phyloP scores from a whole-genome alignment of 805 yeast genomes.

The Jamesozyma jinghongensis region DNA sequence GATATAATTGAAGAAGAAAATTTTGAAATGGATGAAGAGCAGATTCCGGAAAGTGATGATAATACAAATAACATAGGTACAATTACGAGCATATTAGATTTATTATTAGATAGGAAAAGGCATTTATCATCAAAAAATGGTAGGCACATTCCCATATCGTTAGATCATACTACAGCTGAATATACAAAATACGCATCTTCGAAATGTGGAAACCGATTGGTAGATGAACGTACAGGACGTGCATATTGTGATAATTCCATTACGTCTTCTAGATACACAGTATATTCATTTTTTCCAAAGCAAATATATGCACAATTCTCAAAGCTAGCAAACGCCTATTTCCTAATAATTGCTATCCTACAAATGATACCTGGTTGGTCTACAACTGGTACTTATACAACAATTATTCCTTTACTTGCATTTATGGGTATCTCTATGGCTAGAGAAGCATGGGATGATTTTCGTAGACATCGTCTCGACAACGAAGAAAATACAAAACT shows the following conservation, averaged over 20 bases:
- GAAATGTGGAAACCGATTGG: constrained; percentile 26
- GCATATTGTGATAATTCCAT: constrained; percentile 62
- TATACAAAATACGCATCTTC: constrained; percentile 12
- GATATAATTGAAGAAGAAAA: not conserved
- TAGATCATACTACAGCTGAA: constrained; percentile 31
- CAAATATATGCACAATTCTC: constrained; percentile 88
- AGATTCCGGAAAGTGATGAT: not conserved
- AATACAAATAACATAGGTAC: constrained; percentile 3
- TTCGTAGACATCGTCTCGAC: constrained; percentile 77
- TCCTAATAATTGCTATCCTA: constrained; percentile 78
- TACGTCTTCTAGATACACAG: constrained; percentile 79
- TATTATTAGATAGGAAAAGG: constrained; percentile 38
- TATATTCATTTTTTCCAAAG: constrained; percentile 75
- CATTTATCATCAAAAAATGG: constrained; percentile 57
- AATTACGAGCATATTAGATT: constrained; percentile 12
- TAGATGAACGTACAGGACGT: constrained; percentile 57
- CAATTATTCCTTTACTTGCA: constrained; percentile 78
- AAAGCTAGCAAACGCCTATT: constrained; percentile 84
- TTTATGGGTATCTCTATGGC: constrained; percentile 84
- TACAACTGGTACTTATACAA: constrained; percentile 91
- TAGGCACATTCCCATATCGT: constrained; percentile 59
- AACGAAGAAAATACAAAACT: constrained; percentile 65
- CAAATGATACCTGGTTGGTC: constrained; percentile 98
- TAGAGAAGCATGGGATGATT: constrained; percentile 91
- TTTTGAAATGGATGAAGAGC: constrained; percentile 5